Evolutionary conservation across 345 rosid genomes (phyloP).

Genomic region (Eutrema japonicum): DNA sequence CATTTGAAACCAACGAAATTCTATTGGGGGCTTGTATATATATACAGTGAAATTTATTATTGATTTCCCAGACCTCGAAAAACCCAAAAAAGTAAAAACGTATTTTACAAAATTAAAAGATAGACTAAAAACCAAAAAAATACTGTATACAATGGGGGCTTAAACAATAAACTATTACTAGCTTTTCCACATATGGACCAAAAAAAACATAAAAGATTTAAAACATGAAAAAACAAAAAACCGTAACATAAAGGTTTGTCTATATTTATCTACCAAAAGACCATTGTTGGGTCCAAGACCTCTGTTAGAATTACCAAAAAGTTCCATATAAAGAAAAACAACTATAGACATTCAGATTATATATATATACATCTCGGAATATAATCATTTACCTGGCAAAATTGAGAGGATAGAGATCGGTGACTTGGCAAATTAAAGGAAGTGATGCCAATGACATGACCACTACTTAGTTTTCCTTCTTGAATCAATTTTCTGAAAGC

Average conservation of each 20-base stretch:
- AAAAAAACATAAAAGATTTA: not conserved
- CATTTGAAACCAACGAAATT: no score
- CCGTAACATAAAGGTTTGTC: not conserved
- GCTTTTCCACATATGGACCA: not conserved
- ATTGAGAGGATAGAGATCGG: constrained; percentile 48
- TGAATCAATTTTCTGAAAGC: no score
- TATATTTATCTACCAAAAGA: constrained; percentile 4
- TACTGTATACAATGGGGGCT: not conserved
- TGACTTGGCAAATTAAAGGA: constrained; percentile 44
- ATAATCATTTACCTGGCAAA: constrained; percentile 54
- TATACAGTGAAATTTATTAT: constrained; percentile 1
- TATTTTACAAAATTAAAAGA: not conserved
- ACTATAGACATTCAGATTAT: not conserved
- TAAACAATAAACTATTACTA: not conserved
- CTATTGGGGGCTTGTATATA: constrained; percentile 17
- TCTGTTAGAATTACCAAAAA: constrained; percentile 5
- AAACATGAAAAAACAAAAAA: not conserved
- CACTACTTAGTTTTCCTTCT: constrained; percentile 23
- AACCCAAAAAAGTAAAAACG: not conserved
- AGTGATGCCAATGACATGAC: constrained; percentile 52
- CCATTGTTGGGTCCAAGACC: constrained; percentile 6
- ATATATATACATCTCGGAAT: not conserved
- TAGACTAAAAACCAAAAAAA: not conserved
- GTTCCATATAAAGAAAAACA: not conserved
- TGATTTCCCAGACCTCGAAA: not conserved